Base-by-base conservation (phyloP, 2,329 filamentous ascomycete genomes). In the Penicillium occitanis region DNA sequence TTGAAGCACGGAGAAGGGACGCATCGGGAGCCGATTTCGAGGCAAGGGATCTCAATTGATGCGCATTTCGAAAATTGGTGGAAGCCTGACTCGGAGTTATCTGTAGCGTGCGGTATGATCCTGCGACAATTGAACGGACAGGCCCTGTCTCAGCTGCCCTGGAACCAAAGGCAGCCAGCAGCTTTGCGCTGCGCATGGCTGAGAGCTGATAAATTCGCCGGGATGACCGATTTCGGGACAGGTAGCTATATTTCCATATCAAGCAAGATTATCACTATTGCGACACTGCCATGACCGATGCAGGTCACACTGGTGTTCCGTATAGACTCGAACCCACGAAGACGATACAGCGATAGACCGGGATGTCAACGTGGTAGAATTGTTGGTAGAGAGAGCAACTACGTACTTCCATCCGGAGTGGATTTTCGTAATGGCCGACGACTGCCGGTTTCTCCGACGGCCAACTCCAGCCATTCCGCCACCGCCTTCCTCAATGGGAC, bases 121-220 rank as follows among this genome's bases (percentile, higher is more conserved):
- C 60, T 22, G 53, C 44, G 10, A 55, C 51, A 13, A 60, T 59
- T 44, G 65, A 57, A 40, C 42, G 53, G 19, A 51, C 57, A 30
- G 58, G 57, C 11, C 57, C 50, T 22, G 48, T 42, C 35, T 60
- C 66, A 46, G 62, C 57, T 25, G 57, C 57, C 55, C 61, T 60
- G 57, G 57, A 57, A 67, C 73, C 69, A 71, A 76, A 74, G 69
- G 76, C 73, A 48, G 73, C 74, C 66, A 78, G 75, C 68, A 78
- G 72, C 72, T 75, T 74, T 66, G 78, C 74, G 73, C 77, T 76
- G 78, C 79, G 78, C 78, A 81, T 80, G 69, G 76, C 75, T 59
- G 71, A 70, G 70, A 66, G 70, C 71, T 67, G 68, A 64, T 68
- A 61, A 60, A 67, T 66, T 61, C 69, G 67, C 71, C 71, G 65